Percentiles rank a stretch among this genome's conserved stretches.
Evolutionary conservation across 2,329 filamentous ascomycete species (phyloP).

Genomic region (Aspergillus piperis): DNA sequence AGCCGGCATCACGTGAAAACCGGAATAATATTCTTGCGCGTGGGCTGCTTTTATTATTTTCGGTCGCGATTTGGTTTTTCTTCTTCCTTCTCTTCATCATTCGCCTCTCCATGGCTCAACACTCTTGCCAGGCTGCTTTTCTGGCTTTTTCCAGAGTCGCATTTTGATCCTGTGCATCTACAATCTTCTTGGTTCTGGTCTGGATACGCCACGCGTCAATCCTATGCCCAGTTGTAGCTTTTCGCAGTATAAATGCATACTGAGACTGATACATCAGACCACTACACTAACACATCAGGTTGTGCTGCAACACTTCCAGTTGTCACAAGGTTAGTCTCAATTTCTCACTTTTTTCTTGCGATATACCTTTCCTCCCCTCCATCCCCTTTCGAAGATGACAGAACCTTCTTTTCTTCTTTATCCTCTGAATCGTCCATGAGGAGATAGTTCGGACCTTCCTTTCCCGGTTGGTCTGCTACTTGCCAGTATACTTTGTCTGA

Average conservation of each 20-base stretch:
- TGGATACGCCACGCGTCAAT: neutral
- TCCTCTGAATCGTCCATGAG: slow-evolving; percentile 68
- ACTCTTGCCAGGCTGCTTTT: neutral
- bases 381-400: slow-evolving; percentile 58
- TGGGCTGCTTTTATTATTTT: slow-evolving; percentile 1
- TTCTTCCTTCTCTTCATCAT: neutral
- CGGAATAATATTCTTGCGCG: neutral
- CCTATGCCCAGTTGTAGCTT: neutral
- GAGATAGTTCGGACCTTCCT: slow-evolving; percentile 61
- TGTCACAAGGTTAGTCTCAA: slow-evolving; percentile 27
- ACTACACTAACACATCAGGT: slow-evolving; percentile 7
- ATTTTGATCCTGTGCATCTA: neutral
- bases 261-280: slow-evolving; percentile 4
- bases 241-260: neutral
- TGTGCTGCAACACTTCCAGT: neutral
- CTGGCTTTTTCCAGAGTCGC: neutral
- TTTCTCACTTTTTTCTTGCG: slow-evolving; percentile 12
- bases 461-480: slow-evolving; percentile 69
- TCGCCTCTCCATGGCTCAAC: neutral
- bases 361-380: neutral
- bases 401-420: slow-evolving; percentile 62
- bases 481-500: slow-evolving; percentile 72
- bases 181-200: neutral
- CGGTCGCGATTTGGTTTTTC: neutral
- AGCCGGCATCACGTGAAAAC: neutral